Evolutionary conservation across 2,329 filamentous ascomycete genomes (phyloP).

Genomic region (Penicillium verrucosum): DNA sequence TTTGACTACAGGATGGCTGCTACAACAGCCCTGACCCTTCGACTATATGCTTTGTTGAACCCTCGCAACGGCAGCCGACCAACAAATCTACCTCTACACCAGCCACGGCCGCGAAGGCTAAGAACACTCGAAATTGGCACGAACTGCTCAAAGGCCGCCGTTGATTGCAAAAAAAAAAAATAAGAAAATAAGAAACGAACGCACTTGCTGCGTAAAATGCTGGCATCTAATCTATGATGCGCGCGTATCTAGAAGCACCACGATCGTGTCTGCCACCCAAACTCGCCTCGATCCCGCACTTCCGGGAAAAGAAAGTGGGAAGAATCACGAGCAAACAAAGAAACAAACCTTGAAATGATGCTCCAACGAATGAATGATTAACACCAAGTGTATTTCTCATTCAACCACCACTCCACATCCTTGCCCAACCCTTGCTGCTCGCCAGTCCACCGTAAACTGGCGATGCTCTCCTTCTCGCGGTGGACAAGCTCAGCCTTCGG

Average conservation of each 20-base stretch:
- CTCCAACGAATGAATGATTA: conserved; percentile 23
- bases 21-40: conserved; percentile 37
- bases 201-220: conserved; percentile 4
- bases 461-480: conserved; percentile 47
- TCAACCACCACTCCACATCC: conserved; percentile 47
- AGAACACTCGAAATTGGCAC: conserved; percentile 44
- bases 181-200: neutral
- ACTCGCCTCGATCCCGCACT: conserved; percentile 8
- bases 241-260: conserved; percentile 18
- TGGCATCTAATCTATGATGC: conserved; percentile 17
- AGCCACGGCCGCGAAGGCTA: conserved; percentile 25
- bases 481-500: conserved; percentile 40
- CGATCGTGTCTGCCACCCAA: conserved; percentile 17
- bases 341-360: conserved; percentile 7
- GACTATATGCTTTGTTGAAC: conserved; percentile 36
- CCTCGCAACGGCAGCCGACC: conserved; percentile 29
- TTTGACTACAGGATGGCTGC: conserved; percentile 25
- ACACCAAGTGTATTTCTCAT: conserved; percentile 52
- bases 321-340: conserved; percentile 5
- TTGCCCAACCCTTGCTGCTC: conserved; percentile 34
- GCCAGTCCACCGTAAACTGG: conserved; percentile 48
- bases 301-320: conserved; percentile 1
- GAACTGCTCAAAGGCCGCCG: conserved; percentile 40
- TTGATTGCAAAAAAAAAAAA: conserved; percentile 18
- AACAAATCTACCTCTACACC: conserved; percentile 27